A percentile compares a stretch with the other conserved stretches of the same genome.
These are phyloP conservation scores for Tilletia caries DNA, from an alignment of 1,284 basidiomycete species.

Conservation along the genomic window DNA sequence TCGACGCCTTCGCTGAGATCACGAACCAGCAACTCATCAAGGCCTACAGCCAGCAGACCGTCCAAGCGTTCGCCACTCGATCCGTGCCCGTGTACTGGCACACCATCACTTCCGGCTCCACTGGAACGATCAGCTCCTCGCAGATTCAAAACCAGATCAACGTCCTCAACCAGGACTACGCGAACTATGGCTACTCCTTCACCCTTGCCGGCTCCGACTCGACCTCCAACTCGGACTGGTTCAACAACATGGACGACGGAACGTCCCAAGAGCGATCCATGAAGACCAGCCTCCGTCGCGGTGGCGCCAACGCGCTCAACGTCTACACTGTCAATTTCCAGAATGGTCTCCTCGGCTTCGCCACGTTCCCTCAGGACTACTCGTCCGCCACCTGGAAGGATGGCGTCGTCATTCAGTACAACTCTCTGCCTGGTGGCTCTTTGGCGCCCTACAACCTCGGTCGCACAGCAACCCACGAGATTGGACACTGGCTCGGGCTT, in stretches of 20 bases:
- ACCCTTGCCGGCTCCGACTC: conserved; percentile 54
- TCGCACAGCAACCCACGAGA: conserved; percentile 63
- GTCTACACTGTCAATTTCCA: conserved; percentile 58
- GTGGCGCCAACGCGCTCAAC: conserved; percentile 58
- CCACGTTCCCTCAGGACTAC: conserved; percentile 57
- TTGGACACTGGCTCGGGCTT: conserved; percentile 57
- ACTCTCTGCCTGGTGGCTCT: conserved; percentile 60
- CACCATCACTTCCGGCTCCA: conserved; percentile 26
- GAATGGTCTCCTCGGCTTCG: conserved; percentile 51
- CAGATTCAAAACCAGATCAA: conserved; percentile 58
- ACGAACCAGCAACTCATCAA: conserved; percentile 4
- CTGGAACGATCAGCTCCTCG: conserved; percentile 21
- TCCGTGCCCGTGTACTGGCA: conserved; percentile 31
- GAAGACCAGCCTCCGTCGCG: conserved; percentile 59
- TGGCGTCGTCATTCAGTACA: conserved; percentile 59
- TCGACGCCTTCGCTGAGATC: neutral
- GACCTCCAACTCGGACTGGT: conserved; percentile 60
- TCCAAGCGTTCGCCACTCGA: conserved; percentile 22
- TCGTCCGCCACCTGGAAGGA: conserved; percentile 56
- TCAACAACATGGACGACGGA: conserved; percentile 57
- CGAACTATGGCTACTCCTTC: conserved; percentile 57
- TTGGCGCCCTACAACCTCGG: conserved; percentile 59
- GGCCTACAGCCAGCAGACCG: conserved; percentile 8
- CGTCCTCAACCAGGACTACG: conserved; percentile 60
- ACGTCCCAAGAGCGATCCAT: conserved; percentile 58